Evolutionary conservation across 805 yeast species (phyloP), one percentile per base, ranked within the genome.

Genomic region (Metschnikowia proteae): DNA sequence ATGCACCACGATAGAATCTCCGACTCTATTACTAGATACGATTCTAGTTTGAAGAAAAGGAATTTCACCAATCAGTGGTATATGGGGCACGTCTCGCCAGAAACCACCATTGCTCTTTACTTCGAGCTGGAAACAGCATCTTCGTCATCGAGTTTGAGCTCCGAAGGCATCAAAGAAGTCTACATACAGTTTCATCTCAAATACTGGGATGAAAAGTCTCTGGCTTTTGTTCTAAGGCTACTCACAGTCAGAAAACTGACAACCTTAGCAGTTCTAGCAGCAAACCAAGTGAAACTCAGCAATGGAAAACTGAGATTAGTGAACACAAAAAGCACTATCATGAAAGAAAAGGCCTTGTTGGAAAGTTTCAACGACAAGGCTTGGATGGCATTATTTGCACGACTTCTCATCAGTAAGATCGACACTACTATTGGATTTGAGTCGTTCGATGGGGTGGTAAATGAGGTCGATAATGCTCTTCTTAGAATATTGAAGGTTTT

Each of bases 41-140:
- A 71, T 46, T 60, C 70, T 1, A 54, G 68, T 5, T 57, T 62
- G 28, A 62, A 61, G 35, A 64, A 63, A 48, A 60, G 58, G 39
- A 60, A 67, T 5, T 66, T 70, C 48, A 73, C 79, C 5, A 73
- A 73, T 49, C 57, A 56, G 43, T 71, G 76, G 76, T 49, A 48
- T 26, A 59, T 71, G 44, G 66, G 65, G 39, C 38, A 43, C 11
- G 43, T 70, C n/a, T 27, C 51, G 1, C 13, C 34, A 0, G 40
- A 47, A 10, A 68, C 65, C 25, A 59, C 71, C 0, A 27, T 65
- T 26, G 63, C 70, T 0, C 13, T 73, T 5, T 63, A 54, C 40
- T 70, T 73, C 51, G 73, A 72, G 31, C 58, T 65, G 50, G 66
- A 66, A 6, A 64, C 70, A 0, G 63, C 47, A 1, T 49, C 59